phyloP scores from a whole-genome alignment of 805 yeast species.

The Naumovozyma dairenensis region DNA sequence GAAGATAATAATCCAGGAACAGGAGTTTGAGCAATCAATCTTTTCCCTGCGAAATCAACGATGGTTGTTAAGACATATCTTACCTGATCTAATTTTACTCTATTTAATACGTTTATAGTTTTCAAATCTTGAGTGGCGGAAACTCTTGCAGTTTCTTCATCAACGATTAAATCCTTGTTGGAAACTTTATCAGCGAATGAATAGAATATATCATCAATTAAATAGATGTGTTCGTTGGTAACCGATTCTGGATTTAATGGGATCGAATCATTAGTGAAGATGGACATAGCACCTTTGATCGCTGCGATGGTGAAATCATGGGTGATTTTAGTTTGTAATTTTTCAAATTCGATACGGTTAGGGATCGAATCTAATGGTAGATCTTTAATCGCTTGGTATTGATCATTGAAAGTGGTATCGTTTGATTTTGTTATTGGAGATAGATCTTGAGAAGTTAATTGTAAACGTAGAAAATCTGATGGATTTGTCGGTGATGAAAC shows the following conservation, averaged over 20 bases:
- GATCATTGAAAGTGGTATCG: slow-evolving; percentile 93
- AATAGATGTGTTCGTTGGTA: slow-evolving; percentile 50
- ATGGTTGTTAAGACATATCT: slow-evolving; percentile 72
- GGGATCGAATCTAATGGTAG: slow-evolving; percentile 48
- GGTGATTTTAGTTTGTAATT: slow-evolving; percentile 56
- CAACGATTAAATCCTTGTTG: slow-evolving; percentile 53
- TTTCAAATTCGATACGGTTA: slow-evolving; percentile 68
- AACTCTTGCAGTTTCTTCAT: slow-evolving; percentile 81
- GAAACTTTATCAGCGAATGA: slow-evolving; percentile 56
- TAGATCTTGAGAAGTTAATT: slow-evolving; percentile 28
- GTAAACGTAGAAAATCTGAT: slow-evolving; percentile 49
- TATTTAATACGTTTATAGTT: slow-evolving; percentile 59
- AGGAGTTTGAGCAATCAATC: slow-evolving; percentile 87
- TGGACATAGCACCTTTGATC: slow-evolving; percentile 66
- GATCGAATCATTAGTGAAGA: slow-evolving; percentile 60
- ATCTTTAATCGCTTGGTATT: slow-evolving; percentile 73
- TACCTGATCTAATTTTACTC: slow-evolving; percentile 52
- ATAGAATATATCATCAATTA: slow-evolving; percentile 79
- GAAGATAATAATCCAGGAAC: slow-evolving; percentile 66
- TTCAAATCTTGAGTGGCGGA: slow-evolving; percentile 70
- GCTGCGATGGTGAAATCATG: slow-evolving; percentile 73
- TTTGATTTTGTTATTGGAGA: slow-evolving; percentile 43
- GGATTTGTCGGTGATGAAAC: slow-evolving; percentile 19
- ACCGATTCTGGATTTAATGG: slow-evolving; percentile 78
- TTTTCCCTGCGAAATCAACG: slow-evolving; percentile 81